Percentiles rank a stretch among this genome's conserved stretches.
Conservation (phyloP, 2,329 filamentous ascomycete species). For the Furcasterigmium sp. region DNA sequence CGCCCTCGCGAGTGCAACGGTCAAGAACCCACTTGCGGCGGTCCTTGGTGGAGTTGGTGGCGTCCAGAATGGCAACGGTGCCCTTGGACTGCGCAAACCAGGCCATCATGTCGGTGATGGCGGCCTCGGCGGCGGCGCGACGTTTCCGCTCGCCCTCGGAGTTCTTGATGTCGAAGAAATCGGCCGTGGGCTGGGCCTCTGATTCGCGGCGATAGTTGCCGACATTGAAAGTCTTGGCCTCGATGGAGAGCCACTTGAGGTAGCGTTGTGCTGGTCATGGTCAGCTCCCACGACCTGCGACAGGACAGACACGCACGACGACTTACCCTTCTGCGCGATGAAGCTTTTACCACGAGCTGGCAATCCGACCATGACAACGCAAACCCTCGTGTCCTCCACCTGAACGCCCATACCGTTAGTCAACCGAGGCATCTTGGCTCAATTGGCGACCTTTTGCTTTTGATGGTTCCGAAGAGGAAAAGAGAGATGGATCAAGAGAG, state of each 20-base stretch:
- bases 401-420: constrained; percentile 69
- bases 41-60: constrained; percentile 90
- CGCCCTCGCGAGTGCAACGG: constrained; percentile 65
- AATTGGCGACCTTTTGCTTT: constrained; percentile 1
- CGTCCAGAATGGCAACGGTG: constrained; percentile 89
- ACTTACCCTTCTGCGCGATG: constrained; percentile 92
- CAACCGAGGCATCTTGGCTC: constrained; percentile 36
- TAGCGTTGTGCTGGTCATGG: constrained; percentile 71
- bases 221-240: constrained; percentile 93
- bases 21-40: constrained; percentile 89
- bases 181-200: constrained; percentile 84
- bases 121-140: constrained; percentile 82
- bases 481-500: constrained; percentile 4
- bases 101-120: constrained; percentile 85
- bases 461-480: constrained; percentile 1
- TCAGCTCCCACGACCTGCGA: too few relatives aligned
- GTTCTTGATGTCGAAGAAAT: constrained; percentile 93
- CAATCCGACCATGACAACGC: constrained; percentile 97
- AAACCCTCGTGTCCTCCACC: constrained; percentile 94
- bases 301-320: constrained; percentile 4
- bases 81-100: constrained; percentile 80
- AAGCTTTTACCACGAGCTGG: constrained; percentile 95
- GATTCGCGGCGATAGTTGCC: constrained; percentile 89
- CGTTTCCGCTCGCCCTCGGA: constrained; percentile 85
- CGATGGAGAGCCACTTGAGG: constrained; percentile 92